These are phyloP conservation scores for Pisolithus orientalis DNA, from an alignment of 768 basidiomycete genomes.

Conservation along the genomic window DNA sequence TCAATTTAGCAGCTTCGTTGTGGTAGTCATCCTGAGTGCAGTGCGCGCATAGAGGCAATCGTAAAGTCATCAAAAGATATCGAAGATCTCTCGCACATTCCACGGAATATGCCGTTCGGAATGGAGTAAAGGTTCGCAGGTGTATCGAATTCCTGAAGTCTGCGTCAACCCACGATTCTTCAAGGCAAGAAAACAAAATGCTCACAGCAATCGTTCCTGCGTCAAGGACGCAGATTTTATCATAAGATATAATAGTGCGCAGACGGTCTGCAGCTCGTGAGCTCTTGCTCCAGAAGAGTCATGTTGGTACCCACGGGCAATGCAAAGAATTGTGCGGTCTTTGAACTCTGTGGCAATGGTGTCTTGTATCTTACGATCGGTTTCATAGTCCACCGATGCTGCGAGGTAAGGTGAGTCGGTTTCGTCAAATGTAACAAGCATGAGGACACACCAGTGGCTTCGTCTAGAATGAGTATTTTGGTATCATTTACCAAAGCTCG, in stretches of 20 bases:
- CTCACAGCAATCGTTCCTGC: conserved; percentile 68
- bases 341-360: conserved; percentile 82
- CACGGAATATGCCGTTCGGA: conserved; percentile 64
- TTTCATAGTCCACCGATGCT: conserved; percentile 88
- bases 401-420: background rate
- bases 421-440: background rate
- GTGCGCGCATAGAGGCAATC: conserved; percentile 22
- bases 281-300: background rate
- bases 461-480: conserved; percentile 82
- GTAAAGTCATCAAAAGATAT: conserved; percentile 68
- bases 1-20: too few relatives aligned
- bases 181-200: conserved; percentile 6
- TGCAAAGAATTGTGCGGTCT: conserved; percentile 81
- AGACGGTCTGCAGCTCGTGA: conserved; percentile 54
- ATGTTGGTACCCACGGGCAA: conserved; percentile 57
- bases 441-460: conserved; percentile 60
- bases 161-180: background rate
- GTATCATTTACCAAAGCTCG: conserved; percentile 84
- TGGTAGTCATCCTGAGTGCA: too few relatives aligned
- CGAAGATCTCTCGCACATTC: conserved; percentile 82
- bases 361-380: conserved; percentile 85
- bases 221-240: conserved; percentile 84
- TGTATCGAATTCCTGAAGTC: conserved; percentile 68
- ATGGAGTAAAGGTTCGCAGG: conserved; percentile 58
- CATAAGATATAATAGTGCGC: conserved; percentile 82